Percentiles rank a stretch among this genome's conserved stretches.
These are phyloP conservation scores for Umbelopsis isabellina DNA, from an alignment of 192 early-diverging fungal genomes.

Conservation along the genomic window DNA sequence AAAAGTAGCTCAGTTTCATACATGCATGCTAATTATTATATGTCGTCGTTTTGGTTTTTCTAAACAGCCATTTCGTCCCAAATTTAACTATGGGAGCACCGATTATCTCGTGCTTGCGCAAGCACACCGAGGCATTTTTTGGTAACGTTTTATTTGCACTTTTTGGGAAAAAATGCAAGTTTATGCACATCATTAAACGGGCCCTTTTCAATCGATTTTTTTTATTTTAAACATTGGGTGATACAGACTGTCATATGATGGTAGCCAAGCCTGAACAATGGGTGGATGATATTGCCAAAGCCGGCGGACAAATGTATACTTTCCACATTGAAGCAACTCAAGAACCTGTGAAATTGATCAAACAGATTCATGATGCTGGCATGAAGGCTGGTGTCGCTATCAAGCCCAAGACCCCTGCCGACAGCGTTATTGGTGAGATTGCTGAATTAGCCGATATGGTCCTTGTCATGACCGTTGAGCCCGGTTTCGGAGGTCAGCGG, in stretches of 20 bases:
- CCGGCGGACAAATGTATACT: constrained; percentile 84
- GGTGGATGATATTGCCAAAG: constrained; percentile 93
- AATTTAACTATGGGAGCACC: constrained; percentile 96
- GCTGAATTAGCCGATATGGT: constrained; percentile 81
- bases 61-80: constrained; percentile 90
- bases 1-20: no score
- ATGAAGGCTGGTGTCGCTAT: constrained; percentile 95
- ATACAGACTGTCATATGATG: constrained; percentile 65
- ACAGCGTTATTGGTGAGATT: constrained; percentile 55
- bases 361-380: constrained; percentile 74
- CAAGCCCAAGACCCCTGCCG: constrained; percentile 86
- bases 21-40: background rate
- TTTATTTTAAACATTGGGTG: background rate
- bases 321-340: constrained; percentile 94
- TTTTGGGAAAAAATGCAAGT: background rate
- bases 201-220: background rate
- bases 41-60: background rate
- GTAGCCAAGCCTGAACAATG: constrained; percentile 68
- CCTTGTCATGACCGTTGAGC: constrained; percentile 96
- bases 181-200: constrained; percentile 2
- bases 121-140: constrained; percentile 89
- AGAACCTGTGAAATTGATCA: constrained; percentile 75
- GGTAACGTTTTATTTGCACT: constrained; percentile 45
- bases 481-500: constrained; percentile 95
- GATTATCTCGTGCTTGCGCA: constrained; percentile 83